These are phyloP conservation scores for Tolypocladium cylindrosporum DNA, from an alignment of 2,329 filamentous ascomycete genomes.

Conservation along the genomic window DNA sequence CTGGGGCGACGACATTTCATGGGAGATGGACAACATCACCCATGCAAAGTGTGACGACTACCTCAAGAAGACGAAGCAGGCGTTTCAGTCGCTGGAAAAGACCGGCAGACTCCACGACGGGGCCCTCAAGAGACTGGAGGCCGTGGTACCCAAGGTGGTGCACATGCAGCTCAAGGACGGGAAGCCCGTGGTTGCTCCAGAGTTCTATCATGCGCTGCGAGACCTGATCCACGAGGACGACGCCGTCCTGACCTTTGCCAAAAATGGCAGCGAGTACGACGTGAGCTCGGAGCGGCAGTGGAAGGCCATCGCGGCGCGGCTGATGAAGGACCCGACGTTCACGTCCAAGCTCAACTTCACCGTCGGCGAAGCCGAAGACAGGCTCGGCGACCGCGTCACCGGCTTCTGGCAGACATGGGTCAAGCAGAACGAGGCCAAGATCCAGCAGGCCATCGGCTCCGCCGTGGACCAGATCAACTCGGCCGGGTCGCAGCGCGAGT, in stretches of 20 bases:
- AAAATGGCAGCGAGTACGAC: slow-evolving; percentile 24
- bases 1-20: slow-evolving; percentile 10
- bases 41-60: slow-evolving; percentile 11
- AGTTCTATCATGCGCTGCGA: slow-evolving; percentile 57
- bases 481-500: slow-evolving; percentile 21
- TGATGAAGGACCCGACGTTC: slow-evolving; percentile 24
- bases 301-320: slow-evolving; percentile 31
- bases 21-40: slow-evolving; percentile 8
- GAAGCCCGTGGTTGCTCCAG: slow-evolving; percentile 41
- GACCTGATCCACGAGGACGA: slow-evolving; percentile 41
- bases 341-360: slow-evolving; percentile 15
- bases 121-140: slow-evolving; percentile 32
- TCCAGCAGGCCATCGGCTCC: slow-evolving; percentile 19
- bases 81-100: slow-evolving; percentile 18
- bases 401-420: slow-evolving; percentile 43
- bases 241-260: slow-evolving; percentile 35
- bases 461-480: slow-evolving; percentile 23
- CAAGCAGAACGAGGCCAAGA: slow-evolving; percentile 34
- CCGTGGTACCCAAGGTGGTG: slow-evolving; percentile 45
- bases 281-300: slow-evolving; percentile 36
- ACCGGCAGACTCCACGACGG: slow-evolving; percentile 23
- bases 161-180: slow-evolving; percentile 44
- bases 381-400: slow-evolving; percentile 20
- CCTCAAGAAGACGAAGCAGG: slow-evolving; percentile 16
- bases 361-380: slow-evolving; percentile 14